These are phyloP conservation scores for Trichosphaerium sp. DNA, from an alignment of 78 protist genomes.

Conservation along the genomic window DNA sequence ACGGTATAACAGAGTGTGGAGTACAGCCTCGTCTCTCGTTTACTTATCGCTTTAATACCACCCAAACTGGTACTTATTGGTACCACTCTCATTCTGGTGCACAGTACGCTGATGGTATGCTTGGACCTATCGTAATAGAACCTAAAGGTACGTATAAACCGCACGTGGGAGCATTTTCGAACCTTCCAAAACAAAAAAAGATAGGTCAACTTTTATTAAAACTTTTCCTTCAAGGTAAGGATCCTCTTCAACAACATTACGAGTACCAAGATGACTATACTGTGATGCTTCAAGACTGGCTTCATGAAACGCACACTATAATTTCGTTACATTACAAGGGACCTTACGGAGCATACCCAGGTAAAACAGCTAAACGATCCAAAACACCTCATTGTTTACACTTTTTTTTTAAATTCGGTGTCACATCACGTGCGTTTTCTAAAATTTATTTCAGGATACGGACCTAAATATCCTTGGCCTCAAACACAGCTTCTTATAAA, in stretches of 20 bases:
- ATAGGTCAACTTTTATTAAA: too few relatives aligned
- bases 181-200: too few relatives aligned
- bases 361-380: too few relatives aligned
- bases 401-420: too few relatives aligned
- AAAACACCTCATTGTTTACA: too few relatives aligned
- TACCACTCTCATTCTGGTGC: slow-evolving; percentile 10
- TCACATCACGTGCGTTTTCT: too few relatives aligned
- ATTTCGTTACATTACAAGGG: neutral
- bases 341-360: neutral
- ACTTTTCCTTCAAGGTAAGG: neutral
- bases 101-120: neutral
- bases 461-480: neutral
- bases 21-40: neutral
- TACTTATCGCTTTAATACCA: neutral
- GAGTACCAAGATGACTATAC: neutral
- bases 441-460: too few relatives aligned
- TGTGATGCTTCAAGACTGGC: neutral
- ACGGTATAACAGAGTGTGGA: slow-evolving; percentile 1
- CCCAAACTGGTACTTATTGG: neutral
- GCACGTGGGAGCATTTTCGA: too few relatives aligned
- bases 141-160: too few relatives aligned
- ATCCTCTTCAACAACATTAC: neutral
- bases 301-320: neutral
- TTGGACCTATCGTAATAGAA: neutral
- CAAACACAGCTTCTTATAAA: neutral